Percentiles rank a stretch among this genome's conserved stretches.
These are phyloP conservation scores for Calonectria henricotiae DNA, from an alignment of 2,329 filamentous ascomycete species.

Conservation along the genomic window DNA sequence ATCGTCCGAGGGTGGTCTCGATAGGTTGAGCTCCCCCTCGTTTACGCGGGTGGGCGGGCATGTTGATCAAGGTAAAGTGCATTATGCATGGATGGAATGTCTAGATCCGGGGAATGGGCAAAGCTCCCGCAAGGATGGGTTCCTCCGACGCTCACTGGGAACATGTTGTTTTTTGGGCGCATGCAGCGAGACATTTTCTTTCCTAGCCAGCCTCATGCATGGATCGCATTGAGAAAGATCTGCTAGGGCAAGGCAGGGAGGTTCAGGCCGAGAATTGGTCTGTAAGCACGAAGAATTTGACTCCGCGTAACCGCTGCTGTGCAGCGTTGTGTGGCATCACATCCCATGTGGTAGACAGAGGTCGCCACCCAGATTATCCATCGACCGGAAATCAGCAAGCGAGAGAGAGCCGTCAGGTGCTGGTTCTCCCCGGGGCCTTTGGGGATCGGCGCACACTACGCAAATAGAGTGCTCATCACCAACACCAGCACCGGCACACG, in stretches of 20 bases:
- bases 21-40: neutral
- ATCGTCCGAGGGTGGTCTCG: neutral
- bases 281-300: neutral
- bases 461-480: slow-evolving; percentile 8
- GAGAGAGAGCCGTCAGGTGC: slow-evolving; percentile 6
- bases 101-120: slow-evolving; percentile 16
- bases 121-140: slow-evolving; percentile 2
- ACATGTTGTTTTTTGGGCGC: neutral
- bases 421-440: neutral
- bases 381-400: neutral
- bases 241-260: neutral
- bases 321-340: neutral
- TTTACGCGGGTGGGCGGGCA: slow-evolving; percentile 11
- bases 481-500: neutral
- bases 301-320: neutral
- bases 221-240: neutral
- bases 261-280: neutral
- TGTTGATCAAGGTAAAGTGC: slow-evolving; percentile 9
- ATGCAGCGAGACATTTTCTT: slow-evolving; percentile 15
- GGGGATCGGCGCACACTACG: neutral
- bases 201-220: slow-evolving; percentile 3
- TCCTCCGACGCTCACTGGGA: slow-evolving; percentile 1
- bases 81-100: slow-evolving; percentile 19
- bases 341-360: neutral
- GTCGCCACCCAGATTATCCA: neutral